Percentiles rank a stretch among this genome's conserved stretches.
Evolutionary conservation across 1,284 basidiomycete species (phyloP).

Genomic region (Apiotrichum porosum): DNA sequence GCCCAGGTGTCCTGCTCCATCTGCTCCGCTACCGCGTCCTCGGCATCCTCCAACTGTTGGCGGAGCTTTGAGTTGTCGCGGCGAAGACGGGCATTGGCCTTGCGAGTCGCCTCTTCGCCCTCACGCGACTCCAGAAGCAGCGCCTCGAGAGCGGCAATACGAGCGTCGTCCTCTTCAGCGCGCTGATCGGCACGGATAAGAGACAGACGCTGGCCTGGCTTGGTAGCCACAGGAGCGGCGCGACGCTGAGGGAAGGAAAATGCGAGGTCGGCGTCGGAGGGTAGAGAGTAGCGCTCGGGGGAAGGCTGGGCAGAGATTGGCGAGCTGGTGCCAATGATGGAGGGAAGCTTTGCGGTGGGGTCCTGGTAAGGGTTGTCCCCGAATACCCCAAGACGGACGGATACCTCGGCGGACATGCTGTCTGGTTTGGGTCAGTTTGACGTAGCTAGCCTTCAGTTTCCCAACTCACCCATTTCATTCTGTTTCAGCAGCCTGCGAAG

Average conservation of each 20-base stretch:
- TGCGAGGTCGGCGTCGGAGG: constrained; percentile 3
- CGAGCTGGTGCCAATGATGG: not conserved
- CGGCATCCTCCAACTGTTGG: constrained; percentile 28
- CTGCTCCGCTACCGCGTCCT: constrained; percentile 14
- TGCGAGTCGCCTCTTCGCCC: constrained; percentile 36
- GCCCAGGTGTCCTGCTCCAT: constrained; percentile 1
- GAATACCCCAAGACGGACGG: not conserved
- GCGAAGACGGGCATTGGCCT: constrained; percentile 29
- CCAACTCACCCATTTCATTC: constrained; percentile 10
- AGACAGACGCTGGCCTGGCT: not conserved
- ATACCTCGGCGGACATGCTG: not conserved
- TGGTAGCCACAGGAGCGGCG: not conserved
- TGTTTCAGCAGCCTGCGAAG: constrained; percentile 11
- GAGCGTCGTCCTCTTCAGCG: constrained; percentile 29
- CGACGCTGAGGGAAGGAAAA: not conserved
- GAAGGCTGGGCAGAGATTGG: not conserved
- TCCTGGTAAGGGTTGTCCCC: not conserved
- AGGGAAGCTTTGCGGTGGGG: not conserved
- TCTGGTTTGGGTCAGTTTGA: too few relatives aligned
- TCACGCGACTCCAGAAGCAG: constrained; percentile 36
- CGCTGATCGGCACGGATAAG: too few relatives aligned
- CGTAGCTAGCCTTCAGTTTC: too few relatives aligned
- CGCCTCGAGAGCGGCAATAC: constrained; percentile 29
- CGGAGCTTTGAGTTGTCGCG: constrained; percentile 34
- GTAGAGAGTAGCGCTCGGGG: constrained; percentile 2